These are phyloP conservation scores for Solanum corneliomulleri DNA, from an alignment of 257 asterid species.

Conservation along the genomic window DNA sequence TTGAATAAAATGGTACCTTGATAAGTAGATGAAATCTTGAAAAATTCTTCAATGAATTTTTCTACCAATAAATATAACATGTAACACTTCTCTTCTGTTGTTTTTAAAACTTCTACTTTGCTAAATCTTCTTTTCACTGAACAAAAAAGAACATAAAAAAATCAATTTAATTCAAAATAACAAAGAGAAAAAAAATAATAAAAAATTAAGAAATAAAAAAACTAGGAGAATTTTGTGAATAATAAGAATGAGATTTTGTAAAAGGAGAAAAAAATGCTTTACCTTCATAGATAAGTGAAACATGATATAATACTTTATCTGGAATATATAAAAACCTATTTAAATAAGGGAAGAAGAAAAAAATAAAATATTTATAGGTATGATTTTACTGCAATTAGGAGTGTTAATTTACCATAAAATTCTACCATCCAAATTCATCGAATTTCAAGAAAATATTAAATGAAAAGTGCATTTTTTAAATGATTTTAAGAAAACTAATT, in stretches of 20 bases:
- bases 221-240: background rate
- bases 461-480: background rate
- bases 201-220: too few relatives aligned
- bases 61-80: background rate
- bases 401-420: background rate
- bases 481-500: background rate
- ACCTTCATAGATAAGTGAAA: background rate
- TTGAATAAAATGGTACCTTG: background rate
- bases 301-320: background rate
- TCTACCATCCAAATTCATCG: background rate
- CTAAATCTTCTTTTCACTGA: background rate
- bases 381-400: background rate
- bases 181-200: too few relatives aligned
- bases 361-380: too few relatives aligned
- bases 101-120: background rate
- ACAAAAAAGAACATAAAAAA: background rate
- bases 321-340: background rate
- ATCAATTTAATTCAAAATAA: background rate
- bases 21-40: background rate
- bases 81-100: background rate
- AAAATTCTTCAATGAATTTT: background rate
- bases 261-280: too few relatives aligned
- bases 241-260: background rate
- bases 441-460: background rate
- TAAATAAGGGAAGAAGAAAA: background rate